Conservation (phyloP, 73 alveolate genomes). For the Paramecium octaurelia region DNA sequence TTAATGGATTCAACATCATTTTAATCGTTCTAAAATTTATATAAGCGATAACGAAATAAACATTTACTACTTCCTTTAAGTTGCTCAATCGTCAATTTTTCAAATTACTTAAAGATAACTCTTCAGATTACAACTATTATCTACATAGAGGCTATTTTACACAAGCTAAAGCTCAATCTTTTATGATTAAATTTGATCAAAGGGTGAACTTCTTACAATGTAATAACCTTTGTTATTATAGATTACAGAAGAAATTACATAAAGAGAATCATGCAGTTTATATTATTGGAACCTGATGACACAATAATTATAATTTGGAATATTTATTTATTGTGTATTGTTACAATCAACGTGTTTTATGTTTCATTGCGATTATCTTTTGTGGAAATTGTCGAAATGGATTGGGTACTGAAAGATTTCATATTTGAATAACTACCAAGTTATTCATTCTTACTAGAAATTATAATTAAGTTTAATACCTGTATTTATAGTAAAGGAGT, state of each 20-base stretch:
- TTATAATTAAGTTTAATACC: neutral
- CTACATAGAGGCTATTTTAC: neutral
- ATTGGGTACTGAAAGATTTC: neutral
- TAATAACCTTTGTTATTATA: neutral
- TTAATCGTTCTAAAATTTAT: neutral
- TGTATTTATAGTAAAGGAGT: neutral
- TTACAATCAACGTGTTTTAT: neutral
- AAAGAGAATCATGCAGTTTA: neutral
- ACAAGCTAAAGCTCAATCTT: neutral
- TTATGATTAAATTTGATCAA: neutral
- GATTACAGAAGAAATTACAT: neutral
- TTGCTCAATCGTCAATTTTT: neutral
- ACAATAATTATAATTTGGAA: neutral
- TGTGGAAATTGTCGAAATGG: neutral
- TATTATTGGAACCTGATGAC: slow-evolving; percentile 16
- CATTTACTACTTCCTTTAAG: neutral
- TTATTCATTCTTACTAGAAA: neutral
- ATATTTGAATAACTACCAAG: neutral
- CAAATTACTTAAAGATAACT: neutral
- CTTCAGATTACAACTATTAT: neutral
- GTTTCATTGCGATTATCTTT: neutral
- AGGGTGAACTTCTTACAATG: neutral
- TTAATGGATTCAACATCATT: neutral
- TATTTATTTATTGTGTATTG: neutral
- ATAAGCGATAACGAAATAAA: neutral